Percentiles rank a stretch among this genome's conserved stretches.
These are phyloP conservation scores for Populus pruinosa DNA, from an alignment of 345 rosid species.

Conservation along the genomic window DNA sequence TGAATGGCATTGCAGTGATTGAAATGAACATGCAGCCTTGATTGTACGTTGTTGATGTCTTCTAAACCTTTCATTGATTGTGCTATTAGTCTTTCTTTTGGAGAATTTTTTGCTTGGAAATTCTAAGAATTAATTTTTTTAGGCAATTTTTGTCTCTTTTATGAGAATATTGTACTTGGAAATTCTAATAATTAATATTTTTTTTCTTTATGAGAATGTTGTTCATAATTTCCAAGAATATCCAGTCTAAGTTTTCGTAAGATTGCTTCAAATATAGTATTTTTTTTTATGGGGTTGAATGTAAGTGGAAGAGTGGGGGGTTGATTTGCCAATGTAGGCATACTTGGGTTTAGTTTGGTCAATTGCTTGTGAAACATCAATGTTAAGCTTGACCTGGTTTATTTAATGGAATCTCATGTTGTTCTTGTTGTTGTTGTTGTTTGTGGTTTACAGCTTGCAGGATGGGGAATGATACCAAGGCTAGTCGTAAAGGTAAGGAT, in stretches of 20 bases:
- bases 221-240: too few relatives aligned
- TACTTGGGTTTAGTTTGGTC: neutral
- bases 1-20: neutral
- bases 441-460: too few relatives aligned
- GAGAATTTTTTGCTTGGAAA: neutral
- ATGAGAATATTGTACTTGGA: too few relatives aligned
- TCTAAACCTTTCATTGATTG: neutral
- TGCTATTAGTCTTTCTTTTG: too few relatives aligned
- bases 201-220: too few relatives aligned
- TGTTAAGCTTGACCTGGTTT: neutral
- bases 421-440: too few relatives aligned
- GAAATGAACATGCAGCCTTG: neutral
- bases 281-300: neutral
- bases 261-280: neutral
- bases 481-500: conserved; percentile 35
- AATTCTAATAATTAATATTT: too few relatives aligned
- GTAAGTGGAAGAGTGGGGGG: neutral
- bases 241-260: too few relatives aligned
- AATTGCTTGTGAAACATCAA: neutral
- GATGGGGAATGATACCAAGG: conserved; percentile 23
- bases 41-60: neutral
- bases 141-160: too few relatives aligned
- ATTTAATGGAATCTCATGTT: neutral
- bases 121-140: neutral
- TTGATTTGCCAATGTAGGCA: neutral